Conservation (phyloP, 768 basidiomycete genomes). For the Hygrocybe punicea region DNA sequence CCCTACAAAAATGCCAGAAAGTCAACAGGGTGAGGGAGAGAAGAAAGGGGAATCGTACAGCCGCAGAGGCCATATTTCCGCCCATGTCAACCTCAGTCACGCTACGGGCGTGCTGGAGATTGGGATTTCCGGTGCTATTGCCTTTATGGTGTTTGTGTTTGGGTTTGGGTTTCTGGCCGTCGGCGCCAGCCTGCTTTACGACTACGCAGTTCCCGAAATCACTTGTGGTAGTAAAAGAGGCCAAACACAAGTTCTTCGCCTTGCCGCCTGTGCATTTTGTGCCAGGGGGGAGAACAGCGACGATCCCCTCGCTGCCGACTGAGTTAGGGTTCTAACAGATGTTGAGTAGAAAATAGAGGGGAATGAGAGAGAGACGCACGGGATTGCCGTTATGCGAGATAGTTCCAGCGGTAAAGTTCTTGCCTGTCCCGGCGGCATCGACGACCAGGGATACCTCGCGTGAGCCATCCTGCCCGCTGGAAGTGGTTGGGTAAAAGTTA, state of each 20-base stretch:
- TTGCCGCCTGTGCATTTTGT: conserved; percentile 51
- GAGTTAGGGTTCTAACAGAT: conserved; percentile 36
- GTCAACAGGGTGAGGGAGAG: too few species aligned
- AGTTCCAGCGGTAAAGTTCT: conserved; percentile 35
- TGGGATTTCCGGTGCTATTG: too few species aligned
- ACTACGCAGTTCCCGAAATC: conserved; percentile 57
- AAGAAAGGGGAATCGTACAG: too few species aligned
- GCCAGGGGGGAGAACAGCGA: conserved; percentile 45
- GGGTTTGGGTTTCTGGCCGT: too few species aligned
- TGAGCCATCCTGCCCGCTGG: conserved; percentile 47
- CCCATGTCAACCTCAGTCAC: too few species aligned
- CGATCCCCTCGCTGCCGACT: conserved; percentile 39
- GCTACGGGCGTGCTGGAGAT: too few species aligned
- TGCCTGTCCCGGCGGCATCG: conserved; percentile 44
- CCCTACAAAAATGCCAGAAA: too few species aligned
- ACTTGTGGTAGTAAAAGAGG: conserved; percentile 46
- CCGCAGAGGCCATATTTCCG: too few species aligned
- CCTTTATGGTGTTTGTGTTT: too few species aligned
- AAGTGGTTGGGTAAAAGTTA: background rate
- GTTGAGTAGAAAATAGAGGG: background rate
- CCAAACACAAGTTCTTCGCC: conserved; percentile 45
- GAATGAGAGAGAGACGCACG: conserved; percentile 30
- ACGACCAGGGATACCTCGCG: conserved; percentile 45
- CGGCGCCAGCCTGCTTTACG: conserved; percentile 37
- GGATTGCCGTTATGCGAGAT: conserved; percentile 46